A percentile compares a stretch with the other conserved stretches of the same genome.
Evolutionary conservation across 345 rosid genomes (phyloP).

Genomic region (Melaleuca quinquenervia): DNA sequence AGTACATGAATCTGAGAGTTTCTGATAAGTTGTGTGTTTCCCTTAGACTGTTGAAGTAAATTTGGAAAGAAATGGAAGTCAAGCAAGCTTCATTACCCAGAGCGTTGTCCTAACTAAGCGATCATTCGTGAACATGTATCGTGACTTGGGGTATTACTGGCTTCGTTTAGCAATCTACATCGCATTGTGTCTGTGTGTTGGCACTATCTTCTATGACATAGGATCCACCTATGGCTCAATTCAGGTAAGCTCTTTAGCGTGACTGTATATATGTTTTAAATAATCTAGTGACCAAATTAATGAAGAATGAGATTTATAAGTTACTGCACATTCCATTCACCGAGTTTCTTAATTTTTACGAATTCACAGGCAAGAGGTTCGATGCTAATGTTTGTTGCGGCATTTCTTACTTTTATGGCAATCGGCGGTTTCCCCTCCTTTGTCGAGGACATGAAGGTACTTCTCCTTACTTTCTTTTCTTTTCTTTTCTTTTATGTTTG

Average conservation of each 20-base stretch:
- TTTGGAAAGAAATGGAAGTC: constrained; percentile 11
- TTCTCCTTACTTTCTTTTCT: neutral
- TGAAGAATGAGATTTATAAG: no score
- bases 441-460: constrained; percentile 49
- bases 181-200: constrained; percentile 34
- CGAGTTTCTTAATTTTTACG: no score
- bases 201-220: constrained; percentile 14
- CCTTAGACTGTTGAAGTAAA: neutral
- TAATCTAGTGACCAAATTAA: no score
- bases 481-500: neutral
- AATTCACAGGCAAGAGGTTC: constrained; percentile 30
- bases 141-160: constrained; percentile 56
- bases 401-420: constrained; percentile 44
- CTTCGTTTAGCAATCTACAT: constrained; percentile 42
- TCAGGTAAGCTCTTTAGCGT: constrained; percentile 17
- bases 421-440: constrained; percentile 51
- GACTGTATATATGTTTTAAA: no score
- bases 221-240: constrained; percentile 31
- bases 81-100: constrained; percentile 25
- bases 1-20: no score
- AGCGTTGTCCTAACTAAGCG: constrained; percentile 25
- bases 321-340: no score
- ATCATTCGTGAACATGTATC: constrained; percentile 52
- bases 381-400: constrained; percentile 25
- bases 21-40: neutral